Evolutionary conservation across 768 basidiomycete genomes (phyloP).

Genomic region (Boletus rubropictus): DNA sequence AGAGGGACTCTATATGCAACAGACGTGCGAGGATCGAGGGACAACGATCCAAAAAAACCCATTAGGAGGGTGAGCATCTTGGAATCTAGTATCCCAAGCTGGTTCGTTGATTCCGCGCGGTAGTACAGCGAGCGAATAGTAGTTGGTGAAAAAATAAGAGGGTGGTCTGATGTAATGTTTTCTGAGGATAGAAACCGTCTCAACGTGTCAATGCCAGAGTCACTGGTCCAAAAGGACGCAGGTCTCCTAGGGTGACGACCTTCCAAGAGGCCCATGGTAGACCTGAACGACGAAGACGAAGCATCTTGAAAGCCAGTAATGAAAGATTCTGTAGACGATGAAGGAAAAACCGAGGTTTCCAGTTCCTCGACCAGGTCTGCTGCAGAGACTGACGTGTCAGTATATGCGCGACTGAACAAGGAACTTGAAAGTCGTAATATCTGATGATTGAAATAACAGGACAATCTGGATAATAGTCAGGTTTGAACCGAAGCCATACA

Average conservation of each 20-base stretch:
- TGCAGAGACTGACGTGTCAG: neutral
- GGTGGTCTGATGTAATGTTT: slow-evolving; percentile 6
- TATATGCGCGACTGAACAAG: neutral
- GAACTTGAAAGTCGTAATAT: neutral
- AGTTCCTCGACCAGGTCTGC: neutral
- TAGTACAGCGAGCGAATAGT: slow-evolving; percentile 38
- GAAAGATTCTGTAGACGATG: neutral
- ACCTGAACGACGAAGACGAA: neutral
- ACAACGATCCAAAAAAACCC: slow-evolving; percentile 46
- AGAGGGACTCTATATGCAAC: slow-evolving; percentile 28
- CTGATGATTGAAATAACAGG: neutral
- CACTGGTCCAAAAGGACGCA: neutral
- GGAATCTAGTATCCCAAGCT: slow-evolving; percentile 32
- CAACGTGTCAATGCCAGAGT: slow-evolving; percentile 12
- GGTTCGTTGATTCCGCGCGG: slow-evolving; percentile 29
- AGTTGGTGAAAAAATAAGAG: slow-evolving; percentile 23
- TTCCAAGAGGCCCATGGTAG: neutral
- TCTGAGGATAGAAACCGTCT: slow-evolving; percentile 13
- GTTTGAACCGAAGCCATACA: neutral
- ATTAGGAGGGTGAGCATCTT: slow-evolving; percentile 40
- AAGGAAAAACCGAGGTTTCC: neutral
- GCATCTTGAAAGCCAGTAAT: neutral
- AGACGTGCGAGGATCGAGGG: slow-evolving; percentile 27
- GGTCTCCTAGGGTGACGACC: neutral
- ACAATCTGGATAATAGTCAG: slow-evolving; percentile 5